phyloP scores from a whole-genome alignment of 495 filamentous ascomycete genomes.

The Penicillium pulvis region DNA sequence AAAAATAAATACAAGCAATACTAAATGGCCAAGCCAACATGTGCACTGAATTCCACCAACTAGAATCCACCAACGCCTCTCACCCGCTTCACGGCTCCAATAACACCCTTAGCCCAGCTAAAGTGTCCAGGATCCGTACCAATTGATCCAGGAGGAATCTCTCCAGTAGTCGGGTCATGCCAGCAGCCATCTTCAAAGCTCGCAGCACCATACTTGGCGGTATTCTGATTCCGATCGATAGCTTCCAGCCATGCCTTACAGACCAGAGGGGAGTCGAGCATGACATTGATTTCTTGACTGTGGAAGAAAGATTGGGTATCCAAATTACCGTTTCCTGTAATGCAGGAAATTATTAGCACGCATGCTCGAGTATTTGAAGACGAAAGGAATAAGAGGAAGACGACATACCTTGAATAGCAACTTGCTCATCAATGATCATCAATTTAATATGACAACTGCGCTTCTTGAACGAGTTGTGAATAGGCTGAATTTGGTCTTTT shows the following conservation, averaged over 20 bases:
- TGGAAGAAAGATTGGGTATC: slow-evolving; percentile 84
- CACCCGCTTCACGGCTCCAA: slow-evolving; percentile 64
- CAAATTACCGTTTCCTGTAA: slow-evolving; percentile 69
- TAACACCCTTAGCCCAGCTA: slow-evolving; percentile 61
- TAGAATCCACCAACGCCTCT: slow-evolving; percentile 62
- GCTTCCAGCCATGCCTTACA: slow-evolving; percentile 65
- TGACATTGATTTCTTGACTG: slow-evolving; percentile 72
- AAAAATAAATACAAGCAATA: neutral
- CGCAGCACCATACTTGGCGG: slow-evolving; percentile 60
- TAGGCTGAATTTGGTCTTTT: slow-evolving; percentile 68
- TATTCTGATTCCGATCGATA: slow-evolving; percentile 71
- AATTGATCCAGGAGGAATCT: slow-evolving; percentile 58
- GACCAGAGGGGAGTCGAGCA: slow-evolving; percentile 63
- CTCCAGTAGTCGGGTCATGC: slow-evolving; percentile 54
- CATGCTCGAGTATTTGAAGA: too few species aligned
- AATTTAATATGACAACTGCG: slow-evolving; percentile 76
- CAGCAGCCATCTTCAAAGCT: slow-evolving; percentile 52
- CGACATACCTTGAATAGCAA: slow-evolving; percentile 59
- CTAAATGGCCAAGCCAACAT: neutral
- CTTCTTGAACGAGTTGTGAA: slow-evolving; percentile 61
- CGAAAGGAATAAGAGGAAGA: too few species aligned
- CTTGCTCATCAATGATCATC: slow-evolving; percentile 66
- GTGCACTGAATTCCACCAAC: neutral
- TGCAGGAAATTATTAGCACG: neutral
- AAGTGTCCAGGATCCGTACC: slow-evolving; percentile 61